Base-by-base conservation (phyloP, 495 filamentous ascomycete genomes). In the Lophiotrema nucula region DNA sequence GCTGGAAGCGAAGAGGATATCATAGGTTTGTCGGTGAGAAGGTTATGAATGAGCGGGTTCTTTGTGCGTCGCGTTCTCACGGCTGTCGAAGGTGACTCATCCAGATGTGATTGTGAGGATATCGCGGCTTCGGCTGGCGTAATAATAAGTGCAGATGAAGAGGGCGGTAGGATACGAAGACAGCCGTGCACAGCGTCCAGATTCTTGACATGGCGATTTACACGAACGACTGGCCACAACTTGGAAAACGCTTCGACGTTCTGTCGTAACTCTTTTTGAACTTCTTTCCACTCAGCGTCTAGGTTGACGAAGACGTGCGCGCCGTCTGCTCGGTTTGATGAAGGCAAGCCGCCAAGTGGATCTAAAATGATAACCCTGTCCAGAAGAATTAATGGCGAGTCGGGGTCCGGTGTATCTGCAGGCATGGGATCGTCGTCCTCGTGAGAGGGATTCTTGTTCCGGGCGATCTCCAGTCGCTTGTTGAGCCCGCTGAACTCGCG, bases 31-130 rank as follows among this genome's bases (percentile, higher is more conserved):
- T 99, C 92, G 15, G 93, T 99, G 16, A 99, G 81, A 6, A 97
- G 85, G 64, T 95, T 97, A 72, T 97, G 93, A 51, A 99, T 97
- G 11, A 99, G 79, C 0, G 92, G 90, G 67, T 99, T 97, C 60
- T 88, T 84, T 68, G 86, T 85, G 47, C 82, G 79, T 56, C 90
- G 80, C 0, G 89, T 91, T 42, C 83, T 81, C 1, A 91, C 88
- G 43, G 82, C 83, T 3, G 85, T 83, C 0, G 83, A 72, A 26
- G 82, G 66, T 24, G 72, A 73, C 62, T 55, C 77, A 69, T 54
- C 74, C 53, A 69, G 69, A 39, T 75, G 26, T 38, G 68, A 38
- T 46, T 73, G 69, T 26, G 81, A 76, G 31, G 81, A 82, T 56
- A 83, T 83, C 28, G 92, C 88, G 3, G 89, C 92, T 59, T 95